These are phyloP conservation scores for Saksenaea oblongispora DNA, from an alignment of 371 early-diverging fungal genomes.

Conservation along the genomic window DNA sequence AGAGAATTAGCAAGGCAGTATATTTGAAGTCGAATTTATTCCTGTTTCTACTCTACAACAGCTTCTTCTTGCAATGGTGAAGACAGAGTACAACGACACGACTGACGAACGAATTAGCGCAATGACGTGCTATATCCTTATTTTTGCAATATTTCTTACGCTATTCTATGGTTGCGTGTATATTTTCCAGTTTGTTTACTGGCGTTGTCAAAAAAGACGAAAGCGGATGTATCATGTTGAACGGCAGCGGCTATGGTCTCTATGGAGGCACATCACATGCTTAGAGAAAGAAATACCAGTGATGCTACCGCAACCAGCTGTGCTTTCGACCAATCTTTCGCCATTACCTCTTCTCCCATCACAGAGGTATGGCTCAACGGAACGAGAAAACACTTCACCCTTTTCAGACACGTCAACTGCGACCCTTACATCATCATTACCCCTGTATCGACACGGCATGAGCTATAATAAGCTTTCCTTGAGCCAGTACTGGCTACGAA, in stretches of 20 bases:
- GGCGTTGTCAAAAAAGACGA: slow-evolving; percentile 19
- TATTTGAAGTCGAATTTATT: slow-evolving; percentile 7
- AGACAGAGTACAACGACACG: not conserved
- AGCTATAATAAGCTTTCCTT: not conserved
- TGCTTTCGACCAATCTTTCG: not conserved
- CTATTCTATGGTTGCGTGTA: slow-evolving; percentile 12
- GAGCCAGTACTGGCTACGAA: slow-evolving; percentile 7
- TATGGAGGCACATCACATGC: slow-evolving; percentile 10
- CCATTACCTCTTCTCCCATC: not conserved
- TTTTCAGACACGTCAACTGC: not conserved
- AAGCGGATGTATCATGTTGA: slow-evolving; percentile 14
- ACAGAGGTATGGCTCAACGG: not conserved
- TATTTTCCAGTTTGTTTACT: slow-evolving; percentile 8
- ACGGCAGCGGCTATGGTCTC: slow-evolving; percentile 12
- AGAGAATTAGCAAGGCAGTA: not conserved
- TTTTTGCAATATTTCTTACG: slow-evolving; percentile 4
- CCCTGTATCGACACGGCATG: not conserved
- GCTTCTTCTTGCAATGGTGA: not conserved
- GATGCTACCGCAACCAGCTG: slow-evolving; percentile 3
- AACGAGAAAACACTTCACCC: not conserved
- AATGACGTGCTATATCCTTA: not conserved
- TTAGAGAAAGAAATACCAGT: not conserved
- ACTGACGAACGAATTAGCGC: not conserved
- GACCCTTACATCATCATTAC: not conserved
- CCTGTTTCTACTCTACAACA: slow-evolving; percentile 11